Evolutionary conservation across 2,329 filamentous ascomycete species (phyloP).

Genomic region (Knufia petricola): DNA sequence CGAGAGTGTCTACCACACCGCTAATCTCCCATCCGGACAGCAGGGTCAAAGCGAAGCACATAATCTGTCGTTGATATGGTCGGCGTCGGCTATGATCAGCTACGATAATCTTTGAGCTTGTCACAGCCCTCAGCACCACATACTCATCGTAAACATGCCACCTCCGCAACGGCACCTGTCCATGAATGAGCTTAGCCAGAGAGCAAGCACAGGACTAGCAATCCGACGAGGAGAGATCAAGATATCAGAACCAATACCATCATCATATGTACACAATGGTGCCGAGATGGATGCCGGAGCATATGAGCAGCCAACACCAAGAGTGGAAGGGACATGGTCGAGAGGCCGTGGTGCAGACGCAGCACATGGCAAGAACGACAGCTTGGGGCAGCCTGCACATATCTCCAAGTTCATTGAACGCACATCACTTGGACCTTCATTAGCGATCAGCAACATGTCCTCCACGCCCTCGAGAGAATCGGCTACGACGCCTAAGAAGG

Average conservation of each 20-base stretch:
- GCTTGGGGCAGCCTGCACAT: conserved; percentile 12
- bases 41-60: background rate
- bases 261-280: conserved; percentile 7
- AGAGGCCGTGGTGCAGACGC: conserved; percentile 11
- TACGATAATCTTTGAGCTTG: background rate
- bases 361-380: conserved; percentile 7
- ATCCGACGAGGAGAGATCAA: conserved; percentile 25
- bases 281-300: conserved; percentile 3
- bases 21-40: background rate
- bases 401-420: conserved; percentile 12
- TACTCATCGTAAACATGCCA: background rate
- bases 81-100: background rate
- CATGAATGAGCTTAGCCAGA: conserved; percentile 6
- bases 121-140: background rate
- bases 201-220: conserved; percentile 18
- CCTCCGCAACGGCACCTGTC: conserved; percentile 6
- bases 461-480: conserved; percentile 19
- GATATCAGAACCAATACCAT: conserved; percentile 26
- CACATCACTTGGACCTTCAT: conserved; percentile 16
- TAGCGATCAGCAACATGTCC: conserved; percentile 19
- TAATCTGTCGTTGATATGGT: background rate
- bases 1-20: background rate
- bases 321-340: conserved; percentile 12
- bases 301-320: background rate
- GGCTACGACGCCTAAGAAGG: conserved; percentile 14